Percentiles rank a stretch among this genome's conserved stretches.
Evolutionary conservation across 2,329 filamentous ascomycete genomes (phyloP).

Genomic region (Pseudopyricularia cyperi): DNA sequence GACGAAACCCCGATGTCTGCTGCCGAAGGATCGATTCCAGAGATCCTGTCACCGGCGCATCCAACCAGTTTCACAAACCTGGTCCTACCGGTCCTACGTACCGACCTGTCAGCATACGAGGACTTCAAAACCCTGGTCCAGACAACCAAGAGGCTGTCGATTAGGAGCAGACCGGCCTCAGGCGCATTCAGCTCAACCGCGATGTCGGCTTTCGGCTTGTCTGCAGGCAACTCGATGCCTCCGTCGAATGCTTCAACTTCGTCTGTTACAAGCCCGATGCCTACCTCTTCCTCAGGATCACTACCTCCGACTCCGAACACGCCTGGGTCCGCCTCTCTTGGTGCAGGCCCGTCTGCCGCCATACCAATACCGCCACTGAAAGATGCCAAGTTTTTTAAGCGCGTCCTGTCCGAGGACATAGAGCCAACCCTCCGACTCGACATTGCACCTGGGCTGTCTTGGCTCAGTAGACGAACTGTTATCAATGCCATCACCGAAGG

Average conservation of each 20-base stretch:
- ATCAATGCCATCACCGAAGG: constrained; percentile 74
- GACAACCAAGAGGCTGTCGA: constrained; percentile 46
- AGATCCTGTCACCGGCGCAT: constrained; percentile 37
- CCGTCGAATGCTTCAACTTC: constrained; percentile 47
- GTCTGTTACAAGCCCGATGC: constrained; percentile 36
- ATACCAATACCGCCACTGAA: constrained; percentile 52
- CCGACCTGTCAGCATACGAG: constrained; percentile 66
- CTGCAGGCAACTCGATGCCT: constrained; percentile 32
- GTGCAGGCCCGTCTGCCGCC: constrained; percentile 16
- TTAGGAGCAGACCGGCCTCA: constrained; percentile 52
- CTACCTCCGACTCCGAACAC: constrained; percentile 47
- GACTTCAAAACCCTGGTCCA: constrained; percentile 73
- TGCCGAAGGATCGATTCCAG: constrained; percentile 21
- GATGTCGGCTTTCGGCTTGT: constrained; percentile 25
- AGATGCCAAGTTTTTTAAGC: constrained; percentile 90
- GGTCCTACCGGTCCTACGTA: constrained; percentile 69
- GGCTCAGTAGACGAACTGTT: constrained; percentile 80
- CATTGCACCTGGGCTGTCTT: constrained; percentile 78
- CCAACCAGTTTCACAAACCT: constrained; percentile 70
- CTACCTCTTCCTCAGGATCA: constrained; percentile 33
- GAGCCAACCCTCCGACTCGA: constrained; percentile 89
- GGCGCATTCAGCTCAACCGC: constrained; percentile 40
- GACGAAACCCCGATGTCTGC: constrained; percentile 24
- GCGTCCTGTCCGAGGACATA: constrained; percentile 76
- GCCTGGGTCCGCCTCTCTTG: constrained; percentile 38